Percentiles rank a stretch among this genome's conserved stretches.
phyloP scores from a whole-genome alignment of 2,329 filamentous ascomycete species.

The Dactylellina sp. region DNA sequence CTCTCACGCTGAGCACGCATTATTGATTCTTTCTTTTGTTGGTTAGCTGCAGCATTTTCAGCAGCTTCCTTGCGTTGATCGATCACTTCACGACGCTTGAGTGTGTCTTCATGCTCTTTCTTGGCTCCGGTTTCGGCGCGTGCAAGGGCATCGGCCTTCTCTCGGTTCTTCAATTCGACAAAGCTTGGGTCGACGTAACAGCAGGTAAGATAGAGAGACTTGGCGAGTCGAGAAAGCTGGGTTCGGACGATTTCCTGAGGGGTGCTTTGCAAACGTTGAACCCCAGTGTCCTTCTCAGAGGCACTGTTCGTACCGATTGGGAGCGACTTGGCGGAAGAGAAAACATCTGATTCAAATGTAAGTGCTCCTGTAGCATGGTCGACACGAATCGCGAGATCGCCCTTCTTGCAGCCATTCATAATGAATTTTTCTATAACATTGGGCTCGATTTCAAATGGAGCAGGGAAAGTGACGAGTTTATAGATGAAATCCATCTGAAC shows the following conservation, averaged over 20 bases:
- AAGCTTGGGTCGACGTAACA: constrained; percentile 94
- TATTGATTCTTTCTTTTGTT: constrained; percentile 91
- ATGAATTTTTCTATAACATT: constrained; percentile 99
- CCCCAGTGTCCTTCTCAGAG: constrained; percentile 85
- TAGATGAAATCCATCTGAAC: constrained; percentile 95
- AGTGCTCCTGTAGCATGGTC: constrained; percentile 94
- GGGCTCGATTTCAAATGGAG: constrained; percentile 91
- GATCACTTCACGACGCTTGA: constrained; percentile 89
- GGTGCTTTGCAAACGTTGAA: constrained; percentile 96
- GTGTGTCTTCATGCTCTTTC: constrained; percentile 85
- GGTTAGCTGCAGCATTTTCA: constrained; percentile 85
- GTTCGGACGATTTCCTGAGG: constrained; percentile 97
- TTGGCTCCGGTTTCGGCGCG: constrained; percentile 89
- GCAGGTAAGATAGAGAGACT: constrained; percentile 90
- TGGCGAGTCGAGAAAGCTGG: constrained; percentile 89
- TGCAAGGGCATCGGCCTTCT: constrained; percentile 81
- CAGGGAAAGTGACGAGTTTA: constrained; percentile 92
- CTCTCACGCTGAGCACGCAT: constrained; percentile 87
- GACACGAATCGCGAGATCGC: constrained; percentile 93
- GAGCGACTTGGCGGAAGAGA: constrained; percentile 93
- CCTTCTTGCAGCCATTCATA: constrained; percentile 99
- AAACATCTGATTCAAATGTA: constrained; percentile 97
- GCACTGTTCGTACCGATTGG: constrained; percentile 85
- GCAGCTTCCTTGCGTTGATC: constrained; percentile 97
- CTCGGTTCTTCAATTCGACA: constrained; percentile 81